Conservation (phyloP, 768 basidiomycete species). For the Lyophyllum atratum region DNA sequence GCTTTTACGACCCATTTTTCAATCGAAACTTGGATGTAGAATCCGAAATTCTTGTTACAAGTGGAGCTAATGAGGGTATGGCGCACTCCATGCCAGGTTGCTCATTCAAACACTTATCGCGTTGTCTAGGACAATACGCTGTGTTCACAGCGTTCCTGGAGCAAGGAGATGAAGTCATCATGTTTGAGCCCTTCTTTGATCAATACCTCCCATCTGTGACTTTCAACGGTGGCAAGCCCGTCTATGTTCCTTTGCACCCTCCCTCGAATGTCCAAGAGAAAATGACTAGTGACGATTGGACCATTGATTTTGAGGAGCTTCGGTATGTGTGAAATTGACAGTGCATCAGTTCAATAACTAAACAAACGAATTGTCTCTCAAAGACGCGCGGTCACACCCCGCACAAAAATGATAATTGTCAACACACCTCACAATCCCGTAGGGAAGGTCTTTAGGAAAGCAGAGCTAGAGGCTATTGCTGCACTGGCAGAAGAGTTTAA, state of each 20-base stretch:
- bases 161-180: slow-evolving; percentile 93
- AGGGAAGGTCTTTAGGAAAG: slow-evolving; percentile 91
- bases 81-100: background rate
- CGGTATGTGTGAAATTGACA: slow-evolving; percentile 43
- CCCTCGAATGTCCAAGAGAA: slow-evolving; percentile 50
- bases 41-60: slow-evolving; percentile 89
- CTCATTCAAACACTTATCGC: background rate
- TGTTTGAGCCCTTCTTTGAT: slow-evolving; percentile 98
- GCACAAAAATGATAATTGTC: slow-evolving; percentile 92
- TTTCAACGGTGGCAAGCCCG: slow-evolving; percentile 91
- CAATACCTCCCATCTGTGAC: slow-evolving; percentile 92
- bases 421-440: slow-evolving; percentile 98
- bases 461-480: slow-evolving; percentile 86
- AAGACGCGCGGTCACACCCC: slow-evolving; percentile 81
- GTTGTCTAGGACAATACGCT: slow-evolving; percentile 79
- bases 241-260: slow-evolving; percentile 95
- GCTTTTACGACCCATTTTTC: slow-evolving; percentile 72
- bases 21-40: slow-evolving; percentile 78
- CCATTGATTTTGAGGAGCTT: slow-evolving; percentile 85
- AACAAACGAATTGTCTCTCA: background rate
- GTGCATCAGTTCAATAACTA: background rate
- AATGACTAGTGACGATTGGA: slow-evolving; percentile 80
- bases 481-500: slow-evolving; percentile 89
- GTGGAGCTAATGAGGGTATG: slow-evolving; percentile 95
- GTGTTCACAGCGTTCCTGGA: slow-evolving; percentile 92